A percentile compares a stretch with the other conserved stretches of the same genome.
Evolutionary conservation across 129 eudicot species (phyloP).

Genomic region (Mikania micrantha): DNA sequence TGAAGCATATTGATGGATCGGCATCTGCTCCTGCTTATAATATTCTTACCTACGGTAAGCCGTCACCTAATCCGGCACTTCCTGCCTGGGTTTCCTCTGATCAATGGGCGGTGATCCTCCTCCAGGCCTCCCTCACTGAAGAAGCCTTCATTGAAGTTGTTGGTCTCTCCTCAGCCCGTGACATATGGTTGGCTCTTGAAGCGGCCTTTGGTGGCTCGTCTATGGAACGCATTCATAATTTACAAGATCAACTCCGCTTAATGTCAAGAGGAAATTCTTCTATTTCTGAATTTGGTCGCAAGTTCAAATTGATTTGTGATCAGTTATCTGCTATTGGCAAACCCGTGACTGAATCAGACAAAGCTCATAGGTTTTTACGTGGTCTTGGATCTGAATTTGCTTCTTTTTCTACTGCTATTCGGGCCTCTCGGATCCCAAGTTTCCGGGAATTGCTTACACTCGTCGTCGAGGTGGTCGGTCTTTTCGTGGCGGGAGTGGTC

Average conservation of each 20-base stretch:
- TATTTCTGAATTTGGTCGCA: neutral
- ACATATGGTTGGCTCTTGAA: neutral
- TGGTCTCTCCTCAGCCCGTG: neutral
- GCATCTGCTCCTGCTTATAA: too few species aligned
- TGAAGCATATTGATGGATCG: too few species aligned
- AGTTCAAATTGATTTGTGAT: slow-evolving; percentile 7
- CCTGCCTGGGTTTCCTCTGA: neutral
- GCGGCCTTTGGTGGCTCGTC: neutral
- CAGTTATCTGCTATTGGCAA: slow-evolving; percentile 4
- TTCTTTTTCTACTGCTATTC: neutral
- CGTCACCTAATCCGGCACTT: neutral
- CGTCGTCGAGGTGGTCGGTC: neutral
- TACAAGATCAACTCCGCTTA: neutral
- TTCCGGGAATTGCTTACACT: neutral
- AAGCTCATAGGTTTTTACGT: neutral
- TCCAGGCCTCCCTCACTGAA: neutral
- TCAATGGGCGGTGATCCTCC: neutral
- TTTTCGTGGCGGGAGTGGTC: neutral
- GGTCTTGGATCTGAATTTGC: neutral
- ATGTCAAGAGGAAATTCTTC: neutral
- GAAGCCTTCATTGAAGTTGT: neutral
- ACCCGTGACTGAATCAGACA: neutral
- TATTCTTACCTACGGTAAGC: neutral
- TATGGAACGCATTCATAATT: neutral
- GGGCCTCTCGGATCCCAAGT: neutral